Evolutionary conservation across 495 filamentous ascomycete species (phyloP).

Genomic region (Penicillium dipodomyicola): DNA sequence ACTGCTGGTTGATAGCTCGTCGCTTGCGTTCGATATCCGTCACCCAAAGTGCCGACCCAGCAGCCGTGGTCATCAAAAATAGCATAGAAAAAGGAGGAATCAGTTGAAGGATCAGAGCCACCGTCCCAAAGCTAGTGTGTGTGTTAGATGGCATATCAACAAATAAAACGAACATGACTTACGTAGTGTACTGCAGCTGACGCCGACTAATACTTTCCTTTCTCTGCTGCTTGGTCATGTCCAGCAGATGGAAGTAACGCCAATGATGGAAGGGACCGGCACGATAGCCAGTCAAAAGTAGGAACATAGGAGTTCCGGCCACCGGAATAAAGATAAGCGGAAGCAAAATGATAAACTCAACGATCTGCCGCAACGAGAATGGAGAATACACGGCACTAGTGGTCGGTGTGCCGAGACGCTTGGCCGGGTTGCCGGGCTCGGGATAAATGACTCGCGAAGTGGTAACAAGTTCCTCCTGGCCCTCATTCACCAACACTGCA

Average conservation of each 20-base stretch:
- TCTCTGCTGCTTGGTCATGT: constrained; percentile 56
- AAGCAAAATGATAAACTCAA: constrained; percentile 69
- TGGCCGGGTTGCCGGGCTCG: constrained; percentile 50
- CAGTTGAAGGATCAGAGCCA: constrained; percentile 60
- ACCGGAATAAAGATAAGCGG: constrained; percentile 66
- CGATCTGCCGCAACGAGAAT: constrained; percentile 71
- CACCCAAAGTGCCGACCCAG: constrained; percentile 62
- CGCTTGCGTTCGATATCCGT: constrained; percentile 54
- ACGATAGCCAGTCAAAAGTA: constrained; percentile 61
- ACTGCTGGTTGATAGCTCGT: constrained; percentile 27
- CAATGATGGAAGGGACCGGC: constrained; percentile 66
- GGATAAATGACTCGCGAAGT: constrained; percentile 54
- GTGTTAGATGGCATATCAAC: constrained; percentile 3
- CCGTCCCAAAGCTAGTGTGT: constrained; percentile 54
- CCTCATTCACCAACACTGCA: constrained; percentile 59
- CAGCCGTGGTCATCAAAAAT: constrained; percentile 64
- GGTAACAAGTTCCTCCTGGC: constrained; percentile 55
- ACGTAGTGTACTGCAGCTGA: constrained; percentile 63
- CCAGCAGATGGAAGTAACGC: constrained; percentile 62
- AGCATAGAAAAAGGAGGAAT: constrained; percentile 64
- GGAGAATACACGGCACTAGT: constrained; percentile 59
- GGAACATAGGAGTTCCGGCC: constrained; percentile 61
- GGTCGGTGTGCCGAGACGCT: constrained; percentile 58
- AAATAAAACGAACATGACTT: constrained; percentile 17
- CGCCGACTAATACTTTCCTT: constrained; percentile 52